Evolutionary conservation across 1,284 basidiomycete genomes (phyloP), one percentile per base, ranked within the genome.

Genomic region (Naganishia sp.): DNA sequence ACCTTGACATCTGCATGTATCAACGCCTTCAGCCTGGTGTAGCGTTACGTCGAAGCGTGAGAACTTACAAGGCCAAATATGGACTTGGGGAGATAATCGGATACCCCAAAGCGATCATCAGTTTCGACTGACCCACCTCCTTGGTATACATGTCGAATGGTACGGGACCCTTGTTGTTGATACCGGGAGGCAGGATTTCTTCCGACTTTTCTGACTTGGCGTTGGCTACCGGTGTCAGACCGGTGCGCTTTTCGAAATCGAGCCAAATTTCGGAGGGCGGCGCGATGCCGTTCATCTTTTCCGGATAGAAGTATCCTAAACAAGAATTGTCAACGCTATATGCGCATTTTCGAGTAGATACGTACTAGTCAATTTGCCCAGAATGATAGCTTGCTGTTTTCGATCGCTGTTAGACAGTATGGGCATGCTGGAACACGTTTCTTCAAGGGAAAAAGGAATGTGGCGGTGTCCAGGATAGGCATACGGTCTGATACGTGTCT

Each of bases 381-480:
- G 18, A 10, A 64, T 48, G 13, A 64, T 23, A 23, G 63, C 63
- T 45, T 53, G 28, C 18, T 64, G 50, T 33, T 18, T 33, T 0
- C 63, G 63, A 18, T 54, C 6, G 13, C 48, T n/a, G 18, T 4
- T 25, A 11, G 50, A 50, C n/a, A 64, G 25, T n/a, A 64, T 45
- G 23, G 50, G 23, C 9, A 33, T 55, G 9, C 21, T 45, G n/a
- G 25, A 28, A 43, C 63, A 64, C 21, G 23, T 43, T 39, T 54
- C 33, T 55, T 64, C 63, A 28, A 64, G 23, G n/a, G 50, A 54
- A 11, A 64, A 45, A 18, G 63, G 63, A 11, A 64, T 64, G 36
- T 64, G 44, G 3, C 25, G 44, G 43, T 64, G 63, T 5, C 52
- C 63, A 7, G 63, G 63, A 44, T 64, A 64, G 6, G 49, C 39